Evolutionary conservation across 2,329 filamentous ascomycete genomes (phyloP), one percentile per base, ranked within the genome.

Genomic region (Fusarium staphyleae): DNA sequence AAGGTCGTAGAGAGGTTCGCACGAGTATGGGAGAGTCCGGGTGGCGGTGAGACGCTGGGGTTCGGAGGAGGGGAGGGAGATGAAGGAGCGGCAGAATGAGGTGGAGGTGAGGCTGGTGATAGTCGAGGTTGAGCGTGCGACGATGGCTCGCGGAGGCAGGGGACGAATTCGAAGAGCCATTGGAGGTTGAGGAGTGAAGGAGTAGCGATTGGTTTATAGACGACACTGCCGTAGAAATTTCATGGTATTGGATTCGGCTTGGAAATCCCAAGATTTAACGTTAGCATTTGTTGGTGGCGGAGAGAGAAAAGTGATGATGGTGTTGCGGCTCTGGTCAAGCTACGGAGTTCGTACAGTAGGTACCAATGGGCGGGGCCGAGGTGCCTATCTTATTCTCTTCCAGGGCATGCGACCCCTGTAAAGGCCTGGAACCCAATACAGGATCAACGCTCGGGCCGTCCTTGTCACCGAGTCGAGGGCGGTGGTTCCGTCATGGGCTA

Each of bases 1-100:
- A 48, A 97, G 83, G 63, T 81, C 80, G 83, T 95, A 99, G 65
- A 99, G 86, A 2, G 85, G 79, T 4, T 74, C 68, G 26, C 86
- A 78, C 1, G 87, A 77, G 78, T 96, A 96, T 12, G 90, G 89
- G 12, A 98, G 87, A 4, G 82, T 88, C 56, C 91, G 89, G 15
- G 82, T 81, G 10, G 91, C 92, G 44, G 83, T 85, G 51, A 98
- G 81, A 60, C 78, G 84, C 69, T 93, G 90, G 72, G 73, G 63
- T 55, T 69, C 51, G 65, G 63, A 56, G 55, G 58, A 55, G 11
- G 69, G 66, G 14, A 74, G 59, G 28, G 66, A 65, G 55, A 75
- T 66, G 72, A 81, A 79, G 52, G 67, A 58, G 66, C 78, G 78
- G 72, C 77, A 63, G 67, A 28, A 43, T 51, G 60, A 60, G 57